These are phyloP conservation scores for Zalaria sp. DNA, from an alignment of 2,329 filamentous ascomycete species.

Conservation along the genomic window DNA sequence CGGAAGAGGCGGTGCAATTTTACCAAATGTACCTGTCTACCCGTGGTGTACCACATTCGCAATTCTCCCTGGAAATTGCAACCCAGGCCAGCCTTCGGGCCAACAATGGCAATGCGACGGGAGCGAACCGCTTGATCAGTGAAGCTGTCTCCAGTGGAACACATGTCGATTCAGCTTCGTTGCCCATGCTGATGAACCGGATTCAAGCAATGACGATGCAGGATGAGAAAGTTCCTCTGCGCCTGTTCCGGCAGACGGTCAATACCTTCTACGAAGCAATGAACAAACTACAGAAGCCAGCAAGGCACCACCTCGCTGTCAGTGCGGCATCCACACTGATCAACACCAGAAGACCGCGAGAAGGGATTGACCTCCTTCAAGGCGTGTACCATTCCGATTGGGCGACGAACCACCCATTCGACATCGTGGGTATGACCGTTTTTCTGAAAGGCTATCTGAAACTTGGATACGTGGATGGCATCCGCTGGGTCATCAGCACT, in stretches of 20 bases:
- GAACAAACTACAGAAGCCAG: conserved; percentile 11
- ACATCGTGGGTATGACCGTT: conserved; percentile 17
- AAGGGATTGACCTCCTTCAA: conserved; percentile 15
- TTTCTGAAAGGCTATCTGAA: conserved; percentile 15
- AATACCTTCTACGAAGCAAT: conserved; percentile 17
- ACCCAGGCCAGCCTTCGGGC: conserved; percentile 15
- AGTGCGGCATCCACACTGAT: conserved; percentile 17
- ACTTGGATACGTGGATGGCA: conserved; percentile 7
- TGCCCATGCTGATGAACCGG: conserved; percentile 13
- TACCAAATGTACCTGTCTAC: conserved; percentile 10
- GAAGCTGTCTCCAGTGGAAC: conserved; percentile 15
- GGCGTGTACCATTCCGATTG: conserved; percentile 13
- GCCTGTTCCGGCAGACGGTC: conserved; percentile 9
- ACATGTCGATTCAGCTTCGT: conserved; percentile 13
- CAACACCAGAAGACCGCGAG: conserved; percentile 8
- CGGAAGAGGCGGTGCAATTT: conserved; percentile 9
- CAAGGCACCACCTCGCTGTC: conserved; percentile 14
- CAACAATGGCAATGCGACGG: conserved; percentile 8
- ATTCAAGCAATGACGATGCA: conserved; percentile 7
- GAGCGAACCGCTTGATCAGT: conserved; percentile 10
- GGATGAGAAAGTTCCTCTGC: conserved; percentile 6
- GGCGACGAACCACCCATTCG: conserved; percentile 9
- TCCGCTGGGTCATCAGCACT: conserved; percentile 14
- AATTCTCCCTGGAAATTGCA: conserved; percentile 14
- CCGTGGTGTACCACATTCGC: conserved; percentile 12